Percentiles rank a stretch among this genome's conserved stretches.
Conservation (phyloP, 2,329 filamentous ascomycete species). For the Penicillium sp. region DNA sequence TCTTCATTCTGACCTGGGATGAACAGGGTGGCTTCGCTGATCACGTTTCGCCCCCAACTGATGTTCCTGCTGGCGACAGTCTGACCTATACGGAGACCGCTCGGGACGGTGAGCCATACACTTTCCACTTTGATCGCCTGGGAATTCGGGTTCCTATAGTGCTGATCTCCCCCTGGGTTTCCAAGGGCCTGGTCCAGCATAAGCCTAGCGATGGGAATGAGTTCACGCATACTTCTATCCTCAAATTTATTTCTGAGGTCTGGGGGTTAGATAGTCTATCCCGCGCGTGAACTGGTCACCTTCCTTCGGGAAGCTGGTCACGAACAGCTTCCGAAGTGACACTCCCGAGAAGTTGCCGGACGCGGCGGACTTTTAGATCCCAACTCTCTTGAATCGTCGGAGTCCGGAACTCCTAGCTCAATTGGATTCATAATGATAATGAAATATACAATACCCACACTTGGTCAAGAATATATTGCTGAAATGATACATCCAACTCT, state of each 20-base stretch:
- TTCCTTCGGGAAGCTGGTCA: conserved; percentile 31
- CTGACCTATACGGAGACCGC: conserved; percentile 29
- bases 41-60: conserved; percentile 38
- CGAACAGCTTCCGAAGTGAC: conserved; percentile 19
- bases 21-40: conserved; percentile 44
- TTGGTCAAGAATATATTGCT: no score
- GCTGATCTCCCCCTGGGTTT: conserved; percentile 36
- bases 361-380: conserved; percentile 19
- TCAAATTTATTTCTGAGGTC: conserved; percentile 38
- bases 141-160: conserved; percentile 27
- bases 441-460: background rate
- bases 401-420: background rate
- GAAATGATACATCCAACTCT: no score
- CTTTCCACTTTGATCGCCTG: conserved; percentile 27
- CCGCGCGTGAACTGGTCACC: conserved; percentile 34
- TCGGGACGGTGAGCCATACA: conserved; percentile 22
- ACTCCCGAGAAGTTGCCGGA: conserved; percentile 22
- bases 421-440: background rate
- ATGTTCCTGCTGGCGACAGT: conserved; percentile 34
- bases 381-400: background rate
- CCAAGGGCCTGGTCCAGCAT: conserved; percentile 36
- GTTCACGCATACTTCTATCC: conserved; percentile 41
- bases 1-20: conserved; percentile 43
- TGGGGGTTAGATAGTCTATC: conserved; percentile 37
- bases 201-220: conserved; percentile 32